Base-by-base conservation (phyloP, 2,329 filamentous ascomycete genomes). In the Ascocoryne sarcoides region DNA sequence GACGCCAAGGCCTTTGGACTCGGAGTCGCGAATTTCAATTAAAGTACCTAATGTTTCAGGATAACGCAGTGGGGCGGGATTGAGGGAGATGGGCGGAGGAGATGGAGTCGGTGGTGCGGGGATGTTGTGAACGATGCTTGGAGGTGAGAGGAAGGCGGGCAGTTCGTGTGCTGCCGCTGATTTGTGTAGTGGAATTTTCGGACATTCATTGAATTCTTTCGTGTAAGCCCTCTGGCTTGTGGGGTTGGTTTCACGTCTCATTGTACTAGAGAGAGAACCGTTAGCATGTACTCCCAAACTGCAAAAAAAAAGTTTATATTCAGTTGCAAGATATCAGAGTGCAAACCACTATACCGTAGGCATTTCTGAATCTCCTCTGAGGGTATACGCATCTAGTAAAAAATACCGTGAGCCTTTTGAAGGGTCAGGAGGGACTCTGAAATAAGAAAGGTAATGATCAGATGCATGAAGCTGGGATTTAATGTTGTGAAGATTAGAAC, bases 11-110 rank as follows among this genome's bases (percentile, higher is more conserved):
- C 49, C 50, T 32, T 46, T 50, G 14, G 32, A 29, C 26, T 48
- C 45, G 9, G 48, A 37, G 8, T 39, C 30, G 9, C 38, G 44
- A 17, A 53, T 33, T 28, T 51, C 42, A n/a, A 52, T 47, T 2
- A 55, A 20, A 3, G 23, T 43, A 15, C 45, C 46, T 8, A 54
- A 31, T 1, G 51, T 54, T 12, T 55, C 51, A 4, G 51, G 52
- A 16, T 44, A 39, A 12, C 47, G 46, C 3, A 47, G 20, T 15
- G 50, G 45, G 19, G 16, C 10, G 14, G 39, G 38, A 10, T 21
- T 30, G 5, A 35, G 12, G 14, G 35, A 32, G 28, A 21, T 32
- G 21, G 12, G 36, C 17, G 35, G 15, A 1, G 31, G 14, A 10
- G 35, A 26, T 9, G 34, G 40, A 2, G 40, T 42, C 29, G 20